Conservation (phyloP, 192 early-diverging fungal species). For the Funneliformis geosporum region DNA sequence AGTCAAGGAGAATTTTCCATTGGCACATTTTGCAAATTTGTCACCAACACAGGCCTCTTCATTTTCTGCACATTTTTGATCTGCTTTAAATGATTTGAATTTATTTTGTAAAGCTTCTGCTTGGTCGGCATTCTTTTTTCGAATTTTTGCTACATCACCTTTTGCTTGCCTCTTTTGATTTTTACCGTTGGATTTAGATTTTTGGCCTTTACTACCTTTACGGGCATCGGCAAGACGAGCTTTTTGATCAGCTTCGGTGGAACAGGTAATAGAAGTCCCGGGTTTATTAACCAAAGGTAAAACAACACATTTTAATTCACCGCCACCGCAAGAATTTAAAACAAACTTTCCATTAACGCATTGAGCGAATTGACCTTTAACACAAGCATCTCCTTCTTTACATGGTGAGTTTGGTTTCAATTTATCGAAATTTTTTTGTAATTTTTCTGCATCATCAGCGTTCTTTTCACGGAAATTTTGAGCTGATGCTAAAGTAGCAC, state of each 20-base stretch:
- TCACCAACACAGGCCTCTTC: background rate
- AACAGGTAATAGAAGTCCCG: conserved; percentile 15
- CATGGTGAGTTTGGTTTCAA: background rate
- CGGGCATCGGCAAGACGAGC: conserved; percentile 17
- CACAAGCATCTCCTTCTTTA: background rate
- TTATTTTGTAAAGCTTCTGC: background rate
- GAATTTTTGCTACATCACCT: background rate
- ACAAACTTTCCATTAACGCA: conserved; percentile 10
- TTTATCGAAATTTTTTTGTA: background rate
- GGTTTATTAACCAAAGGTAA: conserved; percentile 16
- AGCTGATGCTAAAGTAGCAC: background rate
- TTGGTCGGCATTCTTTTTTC: background rate
- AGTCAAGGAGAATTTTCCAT: too few relatives aligned
- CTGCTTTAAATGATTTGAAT: background rate
- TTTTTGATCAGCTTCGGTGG: background rate
- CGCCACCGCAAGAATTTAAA: conserved; percentile 3
- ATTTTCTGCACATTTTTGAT: background rate
- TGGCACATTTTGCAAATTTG: background rate
- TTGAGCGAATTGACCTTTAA: conserved; percentile 5
- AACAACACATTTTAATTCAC: background rate
- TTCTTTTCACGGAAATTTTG: background rate
- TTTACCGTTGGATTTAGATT: too few relatives aligned
- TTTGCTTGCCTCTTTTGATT: too few relatives aligned
- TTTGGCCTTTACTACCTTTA: too few relatives aligned
- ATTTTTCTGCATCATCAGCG: background rate